Conservation (phyloP, 2,329 filamentous ascomycete species). For the Claviceps africana region DNA sequence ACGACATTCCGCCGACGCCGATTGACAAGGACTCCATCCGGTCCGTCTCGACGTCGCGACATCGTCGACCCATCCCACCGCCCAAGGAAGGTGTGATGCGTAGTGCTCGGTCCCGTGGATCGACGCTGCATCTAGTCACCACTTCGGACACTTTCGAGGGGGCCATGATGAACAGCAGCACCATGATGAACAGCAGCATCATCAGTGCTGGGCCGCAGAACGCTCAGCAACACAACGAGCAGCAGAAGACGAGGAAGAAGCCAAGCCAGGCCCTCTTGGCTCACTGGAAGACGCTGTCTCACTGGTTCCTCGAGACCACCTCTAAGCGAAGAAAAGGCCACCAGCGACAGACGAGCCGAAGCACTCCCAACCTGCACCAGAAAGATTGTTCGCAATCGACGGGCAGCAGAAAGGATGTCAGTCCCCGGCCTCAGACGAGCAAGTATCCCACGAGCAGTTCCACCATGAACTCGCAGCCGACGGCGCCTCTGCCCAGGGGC, state of each 20-base stretch:
- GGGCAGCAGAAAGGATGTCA: constrained; percentile 35
- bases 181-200: constrained; percentile 12
- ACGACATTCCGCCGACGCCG: constrained; percentile 49
- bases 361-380: constrained; percentile 43
- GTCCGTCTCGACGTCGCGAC: constrained; percentile 62
- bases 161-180: constrained; percentile 4
- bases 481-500: constrained; percentile 34
- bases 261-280: constrained; percentile 45
- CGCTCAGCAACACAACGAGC: constrained; percentile 12
- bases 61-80: constrained; percentile 62
- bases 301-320: constrained; percentile 48
- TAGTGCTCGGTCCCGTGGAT: constrained; percentile 61
- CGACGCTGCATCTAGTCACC: constrained; percentile 75
- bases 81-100: constrained; percentile 66
- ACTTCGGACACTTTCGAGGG: constrained; percentile 37
- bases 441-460: constrained; percentile 34
- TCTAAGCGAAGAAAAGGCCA: constrained; percentile 36
- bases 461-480: constrained; percentile 19
- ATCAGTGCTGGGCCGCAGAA: constrained; percentile 7
- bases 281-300: constrained; percentile 50
- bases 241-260: constrained; percentile 39
- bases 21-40: constrained; percentile 67
- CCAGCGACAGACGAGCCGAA: constrained; percentile 38
- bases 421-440: constrained; percentile 46
- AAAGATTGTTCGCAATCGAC: constrained; percentile 29